Evolutionary conservation across 2,329 filamentous ascomycete genomes (phyloP), one percentile per base, ranked within the genome.

Genomic region (Arthrinium puccinioides): DNA sequence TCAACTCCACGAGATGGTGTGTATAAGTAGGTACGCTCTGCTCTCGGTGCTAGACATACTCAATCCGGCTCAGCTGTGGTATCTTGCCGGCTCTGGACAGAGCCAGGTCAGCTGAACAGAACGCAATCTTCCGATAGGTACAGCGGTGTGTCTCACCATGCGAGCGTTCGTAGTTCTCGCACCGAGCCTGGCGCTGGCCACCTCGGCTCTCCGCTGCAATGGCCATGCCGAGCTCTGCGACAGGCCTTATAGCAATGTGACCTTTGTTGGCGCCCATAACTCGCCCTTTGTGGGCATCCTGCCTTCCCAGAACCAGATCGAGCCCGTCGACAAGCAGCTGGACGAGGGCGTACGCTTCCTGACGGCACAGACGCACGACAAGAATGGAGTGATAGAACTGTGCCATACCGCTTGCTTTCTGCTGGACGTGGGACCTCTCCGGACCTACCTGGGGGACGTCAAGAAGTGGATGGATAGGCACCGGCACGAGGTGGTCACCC

Each of bases 241-340:
- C 32, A 69, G 72, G 26, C 59, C 55, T 28, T 83, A 82, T 60
- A 74, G 75, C 43, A 67, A 79, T 25, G 55, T 82, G 37, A 72
- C 72, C n/a, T 71, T 74, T 41, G 60, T 80, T 14, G 82, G 79
- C 18, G 68, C 80, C 6, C 82, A 85, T 59, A 72, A 85, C 60
- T 74, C 72, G 11, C 70, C 77, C 25, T 84, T 84, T 50, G 70
- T 80, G 27, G 76, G 80, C 27, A 46, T 63, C 35, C 49, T 68
- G 8, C 66, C 67, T 1, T 57, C 66, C 40, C 60, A 80, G 42
- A 81, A 82, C 56, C 80, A 85, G 52, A 72, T 74, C 43, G 64
- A 77, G 35, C 66, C 70, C 5, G 69, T 79, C 18, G 69, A 68
- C 18, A 59, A 62, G 2, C 79, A 84, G 51, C 64, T 85, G 9